Conservation (phyloP, 1,284 basidiomycete species). For the Meira miltonrushii region DNA sequence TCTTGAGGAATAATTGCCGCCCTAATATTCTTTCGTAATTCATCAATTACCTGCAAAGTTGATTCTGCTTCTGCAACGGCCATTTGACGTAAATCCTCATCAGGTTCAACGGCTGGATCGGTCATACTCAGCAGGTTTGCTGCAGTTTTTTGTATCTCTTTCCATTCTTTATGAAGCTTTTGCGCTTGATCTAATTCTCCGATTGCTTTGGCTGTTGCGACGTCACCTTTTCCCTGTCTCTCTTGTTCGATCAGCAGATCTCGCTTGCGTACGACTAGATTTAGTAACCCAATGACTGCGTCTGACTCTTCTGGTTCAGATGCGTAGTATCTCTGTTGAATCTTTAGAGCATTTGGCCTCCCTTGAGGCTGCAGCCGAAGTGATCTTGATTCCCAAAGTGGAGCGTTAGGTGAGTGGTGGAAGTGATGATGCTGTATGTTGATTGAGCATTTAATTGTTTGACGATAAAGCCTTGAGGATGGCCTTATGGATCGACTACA, state of each 20-base stretch:
- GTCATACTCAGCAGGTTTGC: slow-evolving; percentile 5
- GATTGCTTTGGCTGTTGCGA: background rate
- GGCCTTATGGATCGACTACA: too few species aligned
- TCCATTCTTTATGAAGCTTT: background rate
- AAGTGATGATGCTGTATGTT: too few species aligned
- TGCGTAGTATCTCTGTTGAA: too few species aligned
- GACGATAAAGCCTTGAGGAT: too few species aligned
- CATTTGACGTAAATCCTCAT: slow-evolving; percentile 69
- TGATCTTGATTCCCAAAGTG: too few species aligned
- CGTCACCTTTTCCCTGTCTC: background rate
- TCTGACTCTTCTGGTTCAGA: background rate
- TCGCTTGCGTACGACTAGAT: background rate
- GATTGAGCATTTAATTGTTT: too few species aligned
- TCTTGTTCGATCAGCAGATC: background rate
- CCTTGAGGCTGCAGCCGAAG: too few species aligned
- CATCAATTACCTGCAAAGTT: slow-evolving; percentile 59
- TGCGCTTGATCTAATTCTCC: background rate
- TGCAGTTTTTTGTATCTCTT: background rate
- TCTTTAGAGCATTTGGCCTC: too few species aligned
- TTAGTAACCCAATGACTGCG: background rate
- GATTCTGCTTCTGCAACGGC: slow-evolving; percentile 66
- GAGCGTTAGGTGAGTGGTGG: too few species aligned
- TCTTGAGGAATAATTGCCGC: slow-evolving; percentile 64
- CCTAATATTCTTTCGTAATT: slow-evolving; percentile 62
- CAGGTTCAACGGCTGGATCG: slow-evolving; percentile 53